Evolutionary conservation across 176 grass and related monocot species (phyloP).

Genomic region (Avena eriantha): DNA sequence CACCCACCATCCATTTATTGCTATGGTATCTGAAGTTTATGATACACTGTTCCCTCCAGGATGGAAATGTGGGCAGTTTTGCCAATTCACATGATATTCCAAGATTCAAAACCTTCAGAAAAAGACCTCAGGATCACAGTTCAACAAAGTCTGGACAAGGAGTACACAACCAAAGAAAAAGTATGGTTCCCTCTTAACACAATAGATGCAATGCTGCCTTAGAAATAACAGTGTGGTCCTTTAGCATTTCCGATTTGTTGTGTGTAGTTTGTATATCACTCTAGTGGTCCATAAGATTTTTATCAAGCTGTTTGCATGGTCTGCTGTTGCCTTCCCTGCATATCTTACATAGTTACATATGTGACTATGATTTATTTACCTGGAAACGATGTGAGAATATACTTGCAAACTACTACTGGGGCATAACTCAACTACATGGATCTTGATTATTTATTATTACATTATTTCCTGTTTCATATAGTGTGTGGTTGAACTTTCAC

Average conservation of each 20-base stretch:
- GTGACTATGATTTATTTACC: neutral
- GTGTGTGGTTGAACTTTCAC: neutral
- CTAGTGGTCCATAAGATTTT: conserved; percentile 9
- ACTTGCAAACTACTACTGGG: neutral
- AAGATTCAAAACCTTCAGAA: conserved; percentile 58
- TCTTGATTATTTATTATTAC: conserved; percentile 5
- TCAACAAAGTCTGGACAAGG: conserved; percentile 52
- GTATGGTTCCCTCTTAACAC: conserved; percentile 50
- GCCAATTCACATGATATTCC: conserved; percentile 59
- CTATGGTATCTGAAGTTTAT: neutral
- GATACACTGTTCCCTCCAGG: conserved; percentile 53
- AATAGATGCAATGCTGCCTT: neutral
- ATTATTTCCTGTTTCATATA: conserved; percentile 22
- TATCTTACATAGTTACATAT: neutral
- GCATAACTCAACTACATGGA: conserved; percentile 4
- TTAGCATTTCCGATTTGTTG: conserved; percentile 18
- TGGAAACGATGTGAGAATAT: neutral
- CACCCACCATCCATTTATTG: conserved; percentile 1
- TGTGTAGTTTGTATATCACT: conserved; percentile 1
- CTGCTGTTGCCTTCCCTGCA: neutral
- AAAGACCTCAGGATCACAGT: conserved; percentile 50
- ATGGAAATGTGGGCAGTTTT: conserved; percentile 58
- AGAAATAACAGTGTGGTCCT: neutral
- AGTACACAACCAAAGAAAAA: conserved; percentile 58
- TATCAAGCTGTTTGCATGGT: neutral